Evolutionary conservation across 768 basidiomycete genomes (phyloP), one percentile per base, ranked within the genome.

Genomic region (Sarcodon sp.): DNA sequence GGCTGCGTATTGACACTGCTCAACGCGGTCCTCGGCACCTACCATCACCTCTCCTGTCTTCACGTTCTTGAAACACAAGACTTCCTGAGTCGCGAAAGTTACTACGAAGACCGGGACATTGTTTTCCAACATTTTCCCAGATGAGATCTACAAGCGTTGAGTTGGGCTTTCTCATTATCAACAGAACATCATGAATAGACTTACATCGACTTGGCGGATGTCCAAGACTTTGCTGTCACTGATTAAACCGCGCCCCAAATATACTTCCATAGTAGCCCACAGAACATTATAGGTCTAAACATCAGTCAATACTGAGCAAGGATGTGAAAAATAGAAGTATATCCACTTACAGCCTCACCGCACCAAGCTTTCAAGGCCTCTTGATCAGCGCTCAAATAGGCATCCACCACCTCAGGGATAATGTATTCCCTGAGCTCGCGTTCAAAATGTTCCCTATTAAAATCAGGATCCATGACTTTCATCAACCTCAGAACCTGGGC

Each of bases 211-310:
- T 69, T 94, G 85, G 49, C 91, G 86, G 60, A 99, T 98, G 66
- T 98, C 94, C 15, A 98, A 79, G 15, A 96, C 86, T 59, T 89
- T 90, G 64, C 87, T 91, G 59, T 93, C 90, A 54, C 87, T 89
- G 54, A 94, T 69, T 21, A 98, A 74, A 1, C 94, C 92, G 59
- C 94, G 91, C 35, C 77, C 75, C 44, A 93, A 75, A 61, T 91
- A 97, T 56, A 87, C 84, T 55, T 93, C 91, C 79, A 99, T 88
- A 6, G 92, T 94, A 6, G 94, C 94, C 87, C 93, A 94, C 4
- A 97, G 73, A n/a, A 98, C 90, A 55, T 94, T 96, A 61, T 92
- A 97, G 6, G 93, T 93, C 91, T 94, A 44, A 10, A 27, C 10
- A n/a, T 16, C 7, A 43, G 41, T 47, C 18, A 33, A 53, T 15